Percentiles rank a stretch among this genome's conserved stretches.
Evolutionary conservation across 495 filamentous ascomycete genomes (phyloP).

Genomic region (Letharia lupina): DNA sequence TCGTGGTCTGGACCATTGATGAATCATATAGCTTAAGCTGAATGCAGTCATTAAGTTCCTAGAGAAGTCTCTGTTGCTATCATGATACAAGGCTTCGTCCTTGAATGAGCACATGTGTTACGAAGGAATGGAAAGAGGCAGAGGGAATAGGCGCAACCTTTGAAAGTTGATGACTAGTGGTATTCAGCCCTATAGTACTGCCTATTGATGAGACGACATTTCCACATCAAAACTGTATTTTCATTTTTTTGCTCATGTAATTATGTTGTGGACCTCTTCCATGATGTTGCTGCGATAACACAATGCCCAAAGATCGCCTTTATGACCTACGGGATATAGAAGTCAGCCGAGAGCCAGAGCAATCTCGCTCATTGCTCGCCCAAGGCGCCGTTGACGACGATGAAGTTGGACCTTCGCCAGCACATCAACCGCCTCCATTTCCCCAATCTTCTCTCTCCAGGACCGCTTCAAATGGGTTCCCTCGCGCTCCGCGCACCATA

Average conservation of each 20-base stretch:
- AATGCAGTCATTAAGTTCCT: not conserved
- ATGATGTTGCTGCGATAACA: not conserved
- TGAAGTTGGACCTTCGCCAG: not conserved
- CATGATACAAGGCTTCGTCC: not conserved
- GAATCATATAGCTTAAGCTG: not conserved
- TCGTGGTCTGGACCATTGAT: no score
- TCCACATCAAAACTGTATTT: not conserved
- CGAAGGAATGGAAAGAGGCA: not conserved
- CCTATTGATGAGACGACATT: not conserved
- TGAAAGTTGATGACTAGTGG: not conserved
- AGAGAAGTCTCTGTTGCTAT: not conserved
- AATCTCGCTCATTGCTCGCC: slow-evolving; percentile 2
- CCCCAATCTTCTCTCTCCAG: slow-evolving; percentile 41
- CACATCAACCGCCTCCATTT: slow-evolving; percentile 14
- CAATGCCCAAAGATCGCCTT: slow-evolving; percentile 15
- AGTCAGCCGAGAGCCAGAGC: slow-evolving; percentile 6
- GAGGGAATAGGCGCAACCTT: not conserved
- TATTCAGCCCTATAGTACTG: not conserved
- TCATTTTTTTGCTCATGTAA: not conserved
- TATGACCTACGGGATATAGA: slow-evolving; percentile 11
- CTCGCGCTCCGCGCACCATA: slow-evolving; percentile 63
- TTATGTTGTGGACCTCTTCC: not conserved
- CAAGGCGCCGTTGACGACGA: slow-evolving; percentile 1
- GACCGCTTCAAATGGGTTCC: slow-evolving; percentile 37
- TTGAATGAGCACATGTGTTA: not conserved